Base-by-base conservation (phyloP, 1,284 basidiomycete species). In the Marasmius tenuissimus region DNA sequence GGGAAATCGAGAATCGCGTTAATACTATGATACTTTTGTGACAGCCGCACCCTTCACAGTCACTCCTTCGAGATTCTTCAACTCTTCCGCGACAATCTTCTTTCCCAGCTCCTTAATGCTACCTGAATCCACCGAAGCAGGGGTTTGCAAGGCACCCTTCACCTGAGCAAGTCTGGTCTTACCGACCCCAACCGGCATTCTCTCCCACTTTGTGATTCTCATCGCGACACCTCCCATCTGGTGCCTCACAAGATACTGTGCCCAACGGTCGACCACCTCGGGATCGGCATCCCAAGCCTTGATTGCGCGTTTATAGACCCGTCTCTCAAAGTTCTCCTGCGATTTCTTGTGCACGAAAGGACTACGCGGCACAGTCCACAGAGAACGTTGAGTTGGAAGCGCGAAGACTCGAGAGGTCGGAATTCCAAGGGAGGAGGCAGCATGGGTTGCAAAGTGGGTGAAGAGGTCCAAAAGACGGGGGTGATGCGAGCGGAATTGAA, bases 321-420 rank as follows among this genome's bases (percentile, higher is more conserved):
- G 84, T 37, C 94, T 79, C 76, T 95, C 91, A 74, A 98, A 99
- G 78, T 98, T 98, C 79, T 99, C 96, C 76, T 98, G 96, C 20
- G 85, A 82, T 77, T 97, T 98, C 75, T 99, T 99, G 76, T 97
- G 91, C 8, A 89, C 90, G 75, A 98, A 98, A 3, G 96, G 96
- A 3, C 87, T 86, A 49, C 90, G 86, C 10, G 86, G 84, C 12
- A 98, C 96, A 0, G 97, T 98, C 88, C 93, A 95, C 9, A 98
- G 78, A 8, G 85, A 83, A 27, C 91, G 89, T 67, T 89, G 84
- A 1, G 86, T 93, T 0, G 96, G 96, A 0, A 98, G 85, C 2
- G 77, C 75, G 2, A 84, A 85, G 2, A 89, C 82, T 12, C 84
- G 82, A 7, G 92, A 89, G 18, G 87, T 83, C 0, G 97, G 94